phyloP scores from a whole-genome alignment of 2,329 filamentous ascomycete genomes.

The Penicillium sp. region DNA sequence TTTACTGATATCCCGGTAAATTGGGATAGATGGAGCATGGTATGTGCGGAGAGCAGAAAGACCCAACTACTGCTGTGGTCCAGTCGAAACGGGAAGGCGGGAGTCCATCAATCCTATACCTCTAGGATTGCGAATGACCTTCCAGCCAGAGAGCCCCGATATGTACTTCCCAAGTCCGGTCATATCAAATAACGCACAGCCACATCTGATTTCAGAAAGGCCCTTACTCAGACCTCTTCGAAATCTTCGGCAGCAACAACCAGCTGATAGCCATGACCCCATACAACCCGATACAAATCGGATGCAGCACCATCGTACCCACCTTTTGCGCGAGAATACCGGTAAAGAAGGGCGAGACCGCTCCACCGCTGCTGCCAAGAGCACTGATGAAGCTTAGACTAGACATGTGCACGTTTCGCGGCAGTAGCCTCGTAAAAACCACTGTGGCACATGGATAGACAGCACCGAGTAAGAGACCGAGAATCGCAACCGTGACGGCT shows the following conservation, averaged over 20 bases:
- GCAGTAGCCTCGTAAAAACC: slow-evolving; percentile 62
- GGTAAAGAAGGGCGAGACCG: slow-evolving; percentile 52
- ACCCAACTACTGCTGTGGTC: not conserved
- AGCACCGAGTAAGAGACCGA: slow-evolving; percentile 77
- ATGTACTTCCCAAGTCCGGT: not conserved
- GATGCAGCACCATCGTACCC: slow-evolving; percentile 56
- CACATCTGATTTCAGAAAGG: not conserved
- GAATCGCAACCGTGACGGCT: slow-evolving; percentile 67
- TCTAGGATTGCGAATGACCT: not conserved
- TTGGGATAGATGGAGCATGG: no score
- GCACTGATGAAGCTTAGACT: slow-evolving; percentile 45
- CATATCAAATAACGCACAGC: slow-evolving; percentile 4
- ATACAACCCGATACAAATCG: slow-evolving; percentile 61
- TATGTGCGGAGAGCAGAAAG: not conserved
- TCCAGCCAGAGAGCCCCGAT: not conserved
- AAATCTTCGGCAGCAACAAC: slow-evolving; percentile 54
- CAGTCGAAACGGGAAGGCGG: not conserved
- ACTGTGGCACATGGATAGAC: slow-evolving; percentile 73
- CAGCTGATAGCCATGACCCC: slow-evolving; percentile 59
- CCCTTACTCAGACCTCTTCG: slow-evolving; percentile 53
- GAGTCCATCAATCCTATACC: not conserved
- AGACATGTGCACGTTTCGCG: slow-evolving; percentile 44
- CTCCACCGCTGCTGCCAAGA: slow-evolving; percentile 48
- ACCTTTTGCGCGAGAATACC: slow-evolving; percentile 53
- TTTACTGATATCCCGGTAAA: no score